Percentiles rank a stretch among this genome's conserved stretches.
These are phyloP conservation scores for Colletotrichum coccodes DNA, from an alignment of 2,329 filamentous ascomycete genomes.

Conservation along the genomic window DNA sequence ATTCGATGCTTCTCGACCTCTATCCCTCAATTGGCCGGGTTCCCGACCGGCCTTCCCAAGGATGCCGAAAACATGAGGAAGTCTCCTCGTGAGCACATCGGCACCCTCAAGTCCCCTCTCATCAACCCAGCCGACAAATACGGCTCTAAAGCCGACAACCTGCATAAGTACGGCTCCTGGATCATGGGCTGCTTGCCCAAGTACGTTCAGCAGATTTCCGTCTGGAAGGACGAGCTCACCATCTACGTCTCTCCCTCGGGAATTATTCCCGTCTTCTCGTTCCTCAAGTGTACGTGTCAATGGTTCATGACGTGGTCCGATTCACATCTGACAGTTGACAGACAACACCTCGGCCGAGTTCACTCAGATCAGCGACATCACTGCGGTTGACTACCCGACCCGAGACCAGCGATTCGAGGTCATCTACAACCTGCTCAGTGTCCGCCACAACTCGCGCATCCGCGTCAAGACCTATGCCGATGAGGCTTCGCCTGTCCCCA, in stretches of 20 bases:
- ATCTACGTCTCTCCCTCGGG: conserved; percentile 91
- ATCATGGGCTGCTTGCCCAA: conserved; percentile 96
- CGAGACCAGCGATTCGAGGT: conserved; percentile 96
- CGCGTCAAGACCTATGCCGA: conserved; percentile 99
- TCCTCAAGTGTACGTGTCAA: conserved; percentile 77
- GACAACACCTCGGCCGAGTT: conserved; percentile 98
- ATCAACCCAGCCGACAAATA: conserved; percentile 96
- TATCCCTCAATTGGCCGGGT: conserved; percentile 35
- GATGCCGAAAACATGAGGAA: conserved; percentile 75
- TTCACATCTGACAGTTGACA: conserved; percentile 40
- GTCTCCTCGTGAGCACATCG: conserved; percentile 66
- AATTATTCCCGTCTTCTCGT: conserved; percentile 90
- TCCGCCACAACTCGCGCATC: conserved; percentile 96
- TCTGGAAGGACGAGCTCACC: conserved; percentile 99
- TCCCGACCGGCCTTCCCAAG: conserved; percentile 52
- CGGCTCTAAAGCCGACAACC: conserved; percentile 82
- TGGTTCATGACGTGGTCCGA: background rate
- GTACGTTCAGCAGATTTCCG: conserved; percentile 98
- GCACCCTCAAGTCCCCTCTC: conserved; percentile 76
- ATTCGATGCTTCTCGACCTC: conserved; percentile 36
- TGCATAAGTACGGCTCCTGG: conserved; percentile 97
- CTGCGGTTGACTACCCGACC: conserved; percentile 94
- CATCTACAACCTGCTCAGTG: conserved; percentile 95
- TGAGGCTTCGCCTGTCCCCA: conserved; percentile 92
- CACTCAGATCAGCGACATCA: conserved; percentile 92